Percentiles rank a stretch among this genome's conserved stretches.
Conservation (phyloP, 768 basidiomycete genomes). For the Panaeolus papilionaceus region DNA sequence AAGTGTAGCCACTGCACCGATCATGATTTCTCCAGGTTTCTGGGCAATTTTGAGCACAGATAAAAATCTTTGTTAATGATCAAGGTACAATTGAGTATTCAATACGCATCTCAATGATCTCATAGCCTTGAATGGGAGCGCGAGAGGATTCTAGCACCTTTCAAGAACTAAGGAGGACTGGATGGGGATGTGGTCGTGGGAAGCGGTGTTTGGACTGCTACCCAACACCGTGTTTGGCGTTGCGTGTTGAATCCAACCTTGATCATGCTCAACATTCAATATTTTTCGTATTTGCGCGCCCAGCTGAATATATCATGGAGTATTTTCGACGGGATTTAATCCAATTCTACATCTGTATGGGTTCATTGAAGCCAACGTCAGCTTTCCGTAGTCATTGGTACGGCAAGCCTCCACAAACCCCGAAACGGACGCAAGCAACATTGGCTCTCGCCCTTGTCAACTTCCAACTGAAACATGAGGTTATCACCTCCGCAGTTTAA, state of each 20-base stretch:
- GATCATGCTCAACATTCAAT: too few relatives aligned
- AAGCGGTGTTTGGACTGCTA: slow-evolving; percentile 6
- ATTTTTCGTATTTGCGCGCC: neutral
- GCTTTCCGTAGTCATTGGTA: neutral
- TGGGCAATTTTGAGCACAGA: too few relatives aligned
- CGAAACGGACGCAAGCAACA: neutral
- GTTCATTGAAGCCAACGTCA: neutral
- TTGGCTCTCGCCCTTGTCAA: slow-evolving; percentile 1
- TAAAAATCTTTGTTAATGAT: neutral
- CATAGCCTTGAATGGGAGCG: neutral
- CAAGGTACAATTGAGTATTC: neutral
- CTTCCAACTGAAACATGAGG: slow-evolving; percentile 10
- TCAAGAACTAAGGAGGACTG: neutral
- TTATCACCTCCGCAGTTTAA: slow-evolving; percentile 4
- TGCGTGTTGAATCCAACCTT: neutral
- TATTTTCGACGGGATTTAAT: neutral
- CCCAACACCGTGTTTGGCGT: neutral
- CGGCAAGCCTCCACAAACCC: neutral
- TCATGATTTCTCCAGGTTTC: neutral
- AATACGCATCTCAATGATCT: neutral
- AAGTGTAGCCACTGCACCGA: too few relatives aligned
- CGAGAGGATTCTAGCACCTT: neutral
- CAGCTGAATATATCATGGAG: neutral
- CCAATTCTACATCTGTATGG: neutral
- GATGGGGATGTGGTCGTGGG: neutral